Evolutionary conservation across 345 rosid genomes (phyloP), one percentile per base, ranked within the genome.

Genomic region (Aquilaria yunnanensis): DNA sequence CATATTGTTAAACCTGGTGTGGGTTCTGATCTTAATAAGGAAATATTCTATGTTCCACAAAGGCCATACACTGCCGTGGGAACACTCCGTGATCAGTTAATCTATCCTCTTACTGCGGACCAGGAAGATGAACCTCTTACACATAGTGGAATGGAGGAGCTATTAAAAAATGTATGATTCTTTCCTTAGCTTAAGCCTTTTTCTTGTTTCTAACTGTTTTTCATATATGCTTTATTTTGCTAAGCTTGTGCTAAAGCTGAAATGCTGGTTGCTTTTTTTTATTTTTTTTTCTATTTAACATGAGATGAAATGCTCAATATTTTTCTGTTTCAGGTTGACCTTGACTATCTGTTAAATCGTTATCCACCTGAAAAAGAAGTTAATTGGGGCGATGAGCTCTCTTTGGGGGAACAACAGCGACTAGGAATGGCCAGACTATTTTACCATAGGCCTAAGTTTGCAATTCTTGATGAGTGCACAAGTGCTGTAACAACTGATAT

Each of bases 401-500:
- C 99, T 67, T 77, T 94, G 13, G 99, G 99, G 68, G 99, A 94
- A 82, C 99, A 94, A 74, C 99, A 94, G 72, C 86, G 96, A 71
- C 74, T 94, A 72, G 99, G 99, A 63, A 94, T 94, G 97, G 99
- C 99, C 57, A 84, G 99, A 71, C 70, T 94, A 62, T 94, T 94
- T 75, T 94, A 89, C 69, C 99, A 94, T 79, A 94, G 78, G 78
- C 99, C 99, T 70, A 94, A 85, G 71, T 94, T 94, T 91, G 99
- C 99, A 66, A 94, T 94, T 81, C 97, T 94, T 76, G 99, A 94
- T 74, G 99, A 94, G 77, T 94, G 99, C 82, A 94, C 99, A 53
- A 94, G 99, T 83, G 99, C 99, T 64, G 99, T 94, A 67, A 91
- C 99, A 32, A 94, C 96, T 48, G 99, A 87, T 73, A 94, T 94